Base-by-base conservation (phyloP, 768 basidiomycete genomes). In the Paxillus involutus region DNA sequence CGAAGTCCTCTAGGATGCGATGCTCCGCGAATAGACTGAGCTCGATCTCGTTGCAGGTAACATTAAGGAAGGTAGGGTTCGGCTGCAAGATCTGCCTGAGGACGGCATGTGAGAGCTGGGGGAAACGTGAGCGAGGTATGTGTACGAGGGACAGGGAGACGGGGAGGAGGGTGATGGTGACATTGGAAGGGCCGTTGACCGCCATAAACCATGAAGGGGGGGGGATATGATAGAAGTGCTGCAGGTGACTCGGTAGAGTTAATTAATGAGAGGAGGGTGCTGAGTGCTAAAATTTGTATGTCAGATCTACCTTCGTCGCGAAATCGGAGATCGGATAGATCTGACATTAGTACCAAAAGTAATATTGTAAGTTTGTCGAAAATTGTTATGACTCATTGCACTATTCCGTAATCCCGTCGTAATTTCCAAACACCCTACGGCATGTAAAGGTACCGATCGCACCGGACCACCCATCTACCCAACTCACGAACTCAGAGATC, bases 31-130 rank as follows among this genome's bases (percentile, higher is more conserved):
- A 89, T 47, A 89, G 71, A 66, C 80, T 82, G 69, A 92, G 84
- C 69, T 91, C 89, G 58, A 90, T 80, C 58, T 88, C 81, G 66
- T 92, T 92, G 72, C 80, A 87, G 49, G 87, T 88, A 52, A 90
- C 77, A 62, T 85, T 89, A 64, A 90, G 77, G 67, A 90, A 90
- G 6, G 78, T 77, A 14, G 86, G 84, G 55, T 73, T 75, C 3
- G 85, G 85, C 47, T 81, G 80, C 49, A 90, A 80, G 53, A 90
- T 81, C 68, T 87, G 85, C 55, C 80, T 80, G 58, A 91, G 77
- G 66, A 91, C 66, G 29, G 81, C 81, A 58, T 83, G 80, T 9
- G 80, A 80, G 49, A 88, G 75, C 2, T 77, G 72, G 26, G 76
- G 64, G 14, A 89, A 79, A 48, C 87, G 82, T n/a, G 80, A 75